These are phyloP conservation scores for Astrothelium subdiscretum DNA, from an alignment of 495 filamentous ascomycete genomes.

Conservation along the genomic window DNA sequence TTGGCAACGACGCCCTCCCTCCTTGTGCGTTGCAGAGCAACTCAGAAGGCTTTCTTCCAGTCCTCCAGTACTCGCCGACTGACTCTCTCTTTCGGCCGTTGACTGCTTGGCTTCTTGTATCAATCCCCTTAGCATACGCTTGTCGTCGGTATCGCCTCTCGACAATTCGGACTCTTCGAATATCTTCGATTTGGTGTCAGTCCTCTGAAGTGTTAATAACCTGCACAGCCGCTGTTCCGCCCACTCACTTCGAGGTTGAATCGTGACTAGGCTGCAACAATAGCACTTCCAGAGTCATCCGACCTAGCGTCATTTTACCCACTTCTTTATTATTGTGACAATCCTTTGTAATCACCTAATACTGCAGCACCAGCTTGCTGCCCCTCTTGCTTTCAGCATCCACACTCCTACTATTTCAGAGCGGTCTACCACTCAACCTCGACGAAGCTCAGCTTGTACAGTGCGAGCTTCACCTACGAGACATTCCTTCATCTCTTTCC, in stretches of 20 bases:
- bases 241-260: background rate
- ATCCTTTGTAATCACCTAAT: conserved; percentile 4
- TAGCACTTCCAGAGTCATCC: background rate
- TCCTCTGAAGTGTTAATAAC: background rate
- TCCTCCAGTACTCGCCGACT: background rate
- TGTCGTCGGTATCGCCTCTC: background rate
- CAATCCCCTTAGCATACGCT: background rate
- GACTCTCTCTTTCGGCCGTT: background rate
- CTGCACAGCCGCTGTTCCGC: background rate
- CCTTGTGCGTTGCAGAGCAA: conserved; percentile 3
- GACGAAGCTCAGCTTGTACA: background rate
- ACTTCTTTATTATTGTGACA: conserved; percentile 4
- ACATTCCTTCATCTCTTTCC: background rate
- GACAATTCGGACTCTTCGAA: background rate
- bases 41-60: background rate
- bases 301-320: conserved; percentile 1
- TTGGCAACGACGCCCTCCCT: background rate
- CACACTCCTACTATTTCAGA: background rate
- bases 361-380: background rate
- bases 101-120: background rate
- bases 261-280: background rate
- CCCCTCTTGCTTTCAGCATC: background rate
- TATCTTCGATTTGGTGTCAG: background rate
- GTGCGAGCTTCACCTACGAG: background rate
- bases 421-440: background rate